phyloP scores from a whole-genome alignment of 2,329 filamentous ascomycete species.

The Rhynchosporium graminicola region DNA sequence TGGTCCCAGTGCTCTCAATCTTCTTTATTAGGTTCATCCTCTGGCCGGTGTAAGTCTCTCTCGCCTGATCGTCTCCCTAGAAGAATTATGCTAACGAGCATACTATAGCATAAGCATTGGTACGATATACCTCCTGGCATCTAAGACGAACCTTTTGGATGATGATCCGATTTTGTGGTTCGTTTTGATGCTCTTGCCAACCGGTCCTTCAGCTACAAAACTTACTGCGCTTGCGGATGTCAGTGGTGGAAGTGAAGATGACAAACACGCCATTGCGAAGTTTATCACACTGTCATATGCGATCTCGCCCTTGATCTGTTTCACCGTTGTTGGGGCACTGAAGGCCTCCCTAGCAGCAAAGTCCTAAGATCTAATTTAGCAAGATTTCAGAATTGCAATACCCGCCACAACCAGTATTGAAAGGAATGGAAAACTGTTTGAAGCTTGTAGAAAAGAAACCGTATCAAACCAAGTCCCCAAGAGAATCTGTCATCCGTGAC shows the following conservation, averaged over 20 bases:
- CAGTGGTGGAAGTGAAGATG: slow-evolving; percentile 42
- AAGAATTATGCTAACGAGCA: background rate
- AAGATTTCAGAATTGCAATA: background rate
- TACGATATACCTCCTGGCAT: slow-evolving; percentile 55
- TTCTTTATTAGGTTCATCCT: slow-evolving; percentile 55
- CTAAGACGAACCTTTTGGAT: slow-evolving; percentile 62
- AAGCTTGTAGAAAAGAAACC: background rate
- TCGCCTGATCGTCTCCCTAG: background rate
- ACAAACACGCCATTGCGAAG: slow-evolving; percentile 46
- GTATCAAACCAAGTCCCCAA: background rate
- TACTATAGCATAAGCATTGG: slow-evolving; percentile 48
- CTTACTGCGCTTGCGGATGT: slow-evolving; percentile 47
- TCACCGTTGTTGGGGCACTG: slow-evolving; percentile 42
- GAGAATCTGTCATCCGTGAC: background rate
- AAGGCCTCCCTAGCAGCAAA: slow-evolving; percentile 34
- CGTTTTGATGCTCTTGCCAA: slow-evolving; percentile 68
- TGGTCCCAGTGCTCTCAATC: slow-evolving; percentile 50
- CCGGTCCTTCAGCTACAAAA: slow-evolving; percentile 49
- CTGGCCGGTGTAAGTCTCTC: slow-evolving; percentile 51
- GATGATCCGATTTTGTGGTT: slow-evolving; percentile 88
- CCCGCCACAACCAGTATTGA: background rate
- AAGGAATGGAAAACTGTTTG: background rate
- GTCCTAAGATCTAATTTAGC: background rate
- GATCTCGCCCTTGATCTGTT: slow-evolving; percentile 41
- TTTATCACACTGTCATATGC: slow-evolving; percentile 45